A percentile compares a stretch with the other conserved stretches of the same genome.
Evolutionary conservation across 768 basidiomycete species (phyloP).

Genomic region (Rhodotorula paludigena): DNA sequence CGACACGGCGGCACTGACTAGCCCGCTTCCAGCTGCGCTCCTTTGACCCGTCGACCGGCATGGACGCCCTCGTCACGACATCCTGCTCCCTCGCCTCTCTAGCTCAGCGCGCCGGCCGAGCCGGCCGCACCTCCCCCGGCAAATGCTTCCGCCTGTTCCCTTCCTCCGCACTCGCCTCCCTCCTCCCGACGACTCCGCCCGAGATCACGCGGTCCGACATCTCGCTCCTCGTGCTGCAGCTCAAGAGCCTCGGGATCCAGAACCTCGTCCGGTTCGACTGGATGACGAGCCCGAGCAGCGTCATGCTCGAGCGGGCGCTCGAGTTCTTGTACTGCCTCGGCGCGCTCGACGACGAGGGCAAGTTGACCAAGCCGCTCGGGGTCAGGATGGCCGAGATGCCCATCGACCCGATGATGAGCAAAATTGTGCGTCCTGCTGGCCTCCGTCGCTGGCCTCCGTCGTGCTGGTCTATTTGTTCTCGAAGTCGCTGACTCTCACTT

Average conservation of each 20-base stretch:
- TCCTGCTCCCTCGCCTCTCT: constrained; percentile 84
- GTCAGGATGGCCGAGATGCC: constrained; percentile 89
- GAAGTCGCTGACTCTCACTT: neutral
- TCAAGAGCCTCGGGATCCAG: constrained; percentile 91
- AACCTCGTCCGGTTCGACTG: constrained; percentile 95
- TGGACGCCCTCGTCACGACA: constrained; percentile 76
- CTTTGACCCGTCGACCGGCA: constrained; percentile 77
- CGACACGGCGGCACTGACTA: neutral
- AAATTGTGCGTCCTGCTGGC: constrained; percentile 63
- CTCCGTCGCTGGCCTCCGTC: neutral
- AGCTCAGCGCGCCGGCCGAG: constrained; percentile 86
- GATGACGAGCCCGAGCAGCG: constrained; percentile 80
- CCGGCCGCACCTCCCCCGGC: constrained; percentile 86
- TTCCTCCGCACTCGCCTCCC: constrained; percentile 56
- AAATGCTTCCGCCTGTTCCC: constrained; percentile 90
- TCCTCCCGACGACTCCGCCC: constrained; percentile 70
- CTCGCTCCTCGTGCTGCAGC: constrained; percentile 82
- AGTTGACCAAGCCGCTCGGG: constrained; percentile 69
- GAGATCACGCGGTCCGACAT: constrained; percentile 89
- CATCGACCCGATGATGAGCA: constrained; percentile 84
- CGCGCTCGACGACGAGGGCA: constrained; percentile 67
- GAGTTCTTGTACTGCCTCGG: constrained; percentile 75
- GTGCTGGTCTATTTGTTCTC: neutral
- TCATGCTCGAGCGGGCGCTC: constrained; percentile 75
- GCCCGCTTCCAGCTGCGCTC: constrained; percentile 60